A percentile compares a stretch with the other conserved stretches of the same genome.
Evolutionary conservation across 371 early-diverging fungal species (phyloP).

Genomic region (Circinella minor): DNA sequence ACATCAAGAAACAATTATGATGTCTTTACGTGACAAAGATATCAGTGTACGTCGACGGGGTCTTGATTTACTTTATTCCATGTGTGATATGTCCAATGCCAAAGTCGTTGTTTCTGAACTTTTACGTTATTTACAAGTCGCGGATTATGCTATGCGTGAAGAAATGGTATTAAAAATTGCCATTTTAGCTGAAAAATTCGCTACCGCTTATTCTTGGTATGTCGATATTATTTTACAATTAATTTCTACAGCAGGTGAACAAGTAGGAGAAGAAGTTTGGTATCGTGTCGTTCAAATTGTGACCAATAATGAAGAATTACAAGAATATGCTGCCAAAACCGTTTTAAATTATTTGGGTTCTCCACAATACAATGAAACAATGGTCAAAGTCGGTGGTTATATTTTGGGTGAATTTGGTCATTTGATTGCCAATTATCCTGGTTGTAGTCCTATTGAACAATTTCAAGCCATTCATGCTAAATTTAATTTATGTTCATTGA

Average conservation of each 20-base stretch:
- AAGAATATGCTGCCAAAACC: conserved; percentile 90
- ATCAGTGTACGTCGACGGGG: conserved; percentile 95
- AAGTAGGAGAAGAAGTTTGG: conserved; percentile 97
- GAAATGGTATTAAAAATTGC: conserved; percentile 98
- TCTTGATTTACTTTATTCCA: conserved; percentile 94
- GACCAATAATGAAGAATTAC: conserved; percentile 90
- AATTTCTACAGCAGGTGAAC: conserved; percentile 94
- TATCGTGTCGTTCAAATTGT: conserved; percentile 96
- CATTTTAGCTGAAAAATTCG: conserved; percentile 96
- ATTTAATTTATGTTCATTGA: conserved; percentile 78
- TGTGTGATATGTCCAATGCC: conserved; percentile 93
- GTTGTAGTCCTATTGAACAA: conserved; percentile 89
- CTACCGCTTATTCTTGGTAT: conserved; percentile 97
- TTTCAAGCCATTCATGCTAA: conserved; percentile 92
- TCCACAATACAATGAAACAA: conserved; percentile 92
- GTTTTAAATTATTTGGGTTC: conserved; percentile 80
- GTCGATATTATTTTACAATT: conserved; percentile 96
- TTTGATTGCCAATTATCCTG: conserved; percentile 85
- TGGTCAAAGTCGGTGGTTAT: conserved; percentile 94
- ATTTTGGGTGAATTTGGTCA: conserved; percentile 97
- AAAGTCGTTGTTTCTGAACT: conserved; percentile 90
- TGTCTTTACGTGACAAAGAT: conserved; percentile 93
- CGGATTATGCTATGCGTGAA: conserved; percentile 91
- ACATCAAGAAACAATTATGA: conserved; percentile 89
- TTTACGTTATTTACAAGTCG: conserved; percentile 82